phyloP scores from a whole-genome alignment of 371 early-diverging fungal species.

The Circinella minor region DNA sequence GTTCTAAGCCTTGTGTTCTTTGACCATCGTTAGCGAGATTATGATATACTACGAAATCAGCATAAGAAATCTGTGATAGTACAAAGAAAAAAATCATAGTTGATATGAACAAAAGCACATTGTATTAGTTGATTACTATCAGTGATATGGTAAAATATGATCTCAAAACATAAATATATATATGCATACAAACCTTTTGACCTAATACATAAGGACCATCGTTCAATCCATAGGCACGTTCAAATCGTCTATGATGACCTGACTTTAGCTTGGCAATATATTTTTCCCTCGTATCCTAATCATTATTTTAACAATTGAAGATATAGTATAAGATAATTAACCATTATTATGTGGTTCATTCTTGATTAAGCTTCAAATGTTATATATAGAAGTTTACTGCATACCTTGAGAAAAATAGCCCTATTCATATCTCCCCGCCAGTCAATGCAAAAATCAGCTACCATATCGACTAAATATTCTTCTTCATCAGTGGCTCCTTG shows the following conservation, averaged over 20 bases:
- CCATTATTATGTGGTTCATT: too few relatives aligned
- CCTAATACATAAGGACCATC: conserved; percentile 34
- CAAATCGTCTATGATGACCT: conserved; percentile 3
- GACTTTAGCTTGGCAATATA: neutral
- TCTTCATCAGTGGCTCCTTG: conserved; percentile 29
- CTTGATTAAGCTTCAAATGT: neutral
- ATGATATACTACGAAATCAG: conserved; percentile 32
- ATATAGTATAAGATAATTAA: neutral
- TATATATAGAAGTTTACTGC: neutral
- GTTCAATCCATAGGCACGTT: conserved; percentile 12
- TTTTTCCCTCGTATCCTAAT: neutral
- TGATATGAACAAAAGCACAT: too few relatives aligned
- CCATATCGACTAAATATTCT: conserved; percentile 22
- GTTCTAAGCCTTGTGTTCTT: neutral
- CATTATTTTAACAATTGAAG: neutral
- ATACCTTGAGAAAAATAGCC: neutral
- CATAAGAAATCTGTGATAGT: conserved; percentile 24
- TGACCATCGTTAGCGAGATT: conserved; percentile 20
- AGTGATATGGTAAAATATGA: too few relatives aligned
- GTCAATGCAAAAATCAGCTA: conserved; percentile 22
- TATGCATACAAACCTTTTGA: conserved; percentile 13
- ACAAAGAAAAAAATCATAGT: too few relatives aligned
- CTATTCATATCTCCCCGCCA: conserved; percentile 14
- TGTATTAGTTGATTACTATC: too few relatives aligned
- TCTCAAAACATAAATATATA: too few relatives aligned